These are phyloP conservation scores for Immersiella caudata DNA, from an alignment of 495 filamentous ascomycete species.

Conservation along the genomic window DNA sequence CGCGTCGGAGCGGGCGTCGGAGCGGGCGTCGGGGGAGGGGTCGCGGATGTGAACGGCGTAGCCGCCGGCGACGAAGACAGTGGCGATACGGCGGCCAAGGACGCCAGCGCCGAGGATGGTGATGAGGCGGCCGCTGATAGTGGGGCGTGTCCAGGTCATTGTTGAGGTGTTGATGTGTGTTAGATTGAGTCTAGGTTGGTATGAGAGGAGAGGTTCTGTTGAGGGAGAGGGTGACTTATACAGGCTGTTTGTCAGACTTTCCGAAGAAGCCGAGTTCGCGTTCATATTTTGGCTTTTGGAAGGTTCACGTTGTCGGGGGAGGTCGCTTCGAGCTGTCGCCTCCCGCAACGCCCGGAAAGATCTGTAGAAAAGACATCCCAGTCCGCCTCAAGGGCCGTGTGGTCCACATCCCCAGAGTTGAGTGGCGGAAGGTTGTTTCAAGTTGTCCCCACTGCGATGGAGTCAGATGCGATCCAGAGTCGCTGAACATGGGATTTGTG, in stretches of 20 bases:
- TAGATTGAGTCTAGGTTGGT: not conserved
- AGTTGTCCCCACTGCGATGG: not conserved
- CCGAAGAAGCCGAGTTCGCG: not conserved
- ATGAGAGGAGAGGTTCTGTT: not conserved
- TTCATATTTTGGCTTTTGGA: not conserved
- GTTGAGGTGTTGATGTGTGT: conserved; percentile 5
- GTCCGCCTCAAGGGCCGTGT: not conserved
- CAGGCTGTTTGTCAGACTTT: not conserved
- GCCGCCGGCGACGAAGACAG: conserved; percentile 21
- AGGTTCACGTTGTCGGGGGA: not conserved
- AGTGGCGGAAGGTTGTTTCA: not conserved
- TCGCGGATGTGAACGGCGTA: conserved; percentile 22
- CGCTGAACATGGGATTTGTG: not conserved
- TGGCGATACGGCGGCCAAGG: conserved; percentile 29
- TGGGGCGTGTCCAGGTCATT: conserved; percentile 22
- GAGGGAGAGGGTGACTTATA: not conserved
- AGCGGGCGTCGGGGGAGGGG: conserved; percentile 3
- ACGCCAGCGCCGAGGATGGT: conserved; percentile 26
- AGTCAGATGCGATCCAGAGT: not conserved
- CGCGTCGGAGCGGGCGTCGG: conserved; percentile 12
- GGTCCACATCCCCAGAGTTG: not conserved
- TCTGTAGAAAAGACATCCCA: not conserved
- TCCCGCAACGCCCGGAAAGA: not conserved
- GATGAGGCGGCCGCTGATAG: conserved; percentile 21
- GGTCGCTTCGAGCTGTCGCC: not conserved